Conservation (phyloP, 2,329 filamentous ascomycete species). For the Fusarium musae region DNA sequence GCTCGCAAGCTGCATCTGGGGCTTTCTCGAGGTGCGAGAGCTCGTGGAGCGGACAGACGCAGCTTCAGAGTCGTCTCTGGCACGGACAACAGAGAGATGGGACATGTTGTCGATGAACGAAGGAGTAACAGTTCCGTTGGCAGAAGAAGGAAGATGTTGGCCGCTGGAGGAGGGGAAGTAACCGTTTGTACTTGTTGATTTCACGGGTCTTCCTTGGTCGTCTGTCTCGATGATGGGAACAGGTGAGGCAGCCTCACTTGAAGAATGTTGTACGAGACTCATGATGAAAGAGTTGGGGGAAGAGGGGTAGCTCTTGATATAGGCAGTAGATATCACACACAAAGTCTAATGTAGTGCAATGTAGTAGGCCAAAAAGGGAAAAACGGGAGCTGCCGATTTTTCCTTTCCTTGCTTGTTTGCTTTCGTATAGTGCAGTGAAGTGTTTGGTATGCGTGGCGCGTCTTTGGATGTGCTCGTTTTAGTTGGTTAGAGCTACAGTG, state of each 20-base stretch:
- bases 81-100: slow-evolving; percentile 59
- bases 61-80: slow-evolving; percentile 49
- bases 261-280: slow-evolving; percentile 34
- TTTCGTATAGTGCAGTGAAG: background rate
- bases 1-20: slow-evolving; percentile 60
- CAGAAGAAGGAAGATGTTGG: slow-evolving; percentile 44
- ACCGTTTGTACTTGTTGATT: slow-evolving; percentile 47
- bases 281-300: slow-evolving; percentile 33
- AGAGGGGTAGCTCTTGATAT: slow-evolving; percentile 22
- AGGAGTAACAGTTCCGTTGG: slow-evolving; percentile 33
- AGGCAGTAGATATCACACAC: background rate
- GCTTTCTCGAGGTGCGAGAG: slow-evolving; percentile 39
- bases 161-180: slow-evolving; percentile 30
- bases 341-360: slow-evolving; percentile 2
- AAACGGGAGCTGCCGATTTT: slow-evolving; percentile 30
- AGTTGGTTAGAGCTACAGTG: slow-evolving; percentile 23
- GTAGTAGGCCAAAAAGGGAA: slow-evolving; percentile 10
- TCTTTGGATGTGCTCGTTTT: background rate
- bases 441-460: slow-evolving; percentile 8
- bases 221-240: slow-evolving; percentile 48
- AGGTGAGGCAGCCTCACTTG: slow-evolving; percentile 38
- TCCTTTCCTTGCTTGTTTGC: background rate
- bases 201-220: slow-evolving; percentile 42
- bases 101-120: slow-evolving; percentile 56
- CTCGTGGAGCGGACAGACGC: slow-evolving; percentile 41